Base-by-base conservation (phyloP, 2,329 filamentous ascomycete species). In the Colletotrichum tamarilloi region DNA sequence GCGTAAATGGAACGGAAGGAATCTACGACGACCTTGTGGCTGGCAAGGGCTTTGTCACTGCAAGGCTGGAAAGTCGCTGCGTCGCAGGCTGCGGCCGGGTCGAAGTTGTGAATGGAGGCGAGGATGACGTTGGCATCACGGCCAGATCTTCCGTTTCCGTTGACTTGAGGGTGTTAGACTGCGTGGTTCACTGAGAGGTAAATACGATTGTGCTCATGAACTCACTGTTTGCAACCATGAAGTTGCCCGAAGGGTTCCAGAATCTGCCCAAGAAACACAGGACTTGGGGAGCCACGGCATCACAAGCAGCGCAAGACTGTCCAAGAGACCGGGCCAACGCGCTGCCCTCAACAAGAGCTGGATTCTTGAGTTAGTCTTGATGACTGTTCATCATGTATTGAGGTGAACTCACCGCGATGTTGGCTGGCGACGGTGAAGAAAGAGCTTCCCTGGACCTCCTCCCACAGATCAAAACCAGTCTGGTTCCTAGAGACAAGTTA, bases 391-490 rank as follows among this genome's bases (percentile, higher is more conserved):
- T 49, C 11, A 67, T 16, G 5, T 59, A 30, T 1, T 16, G 26
- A 83, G 79, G 1, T 16, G 1, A 87, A 81, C 74, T 87, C 79
- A 77, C 91, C 87, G 76, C 94, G 90, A 79, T 96, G 91, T 73
- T 93, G 90, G 53, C 89, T 88, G 3, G 91, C 89, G 38, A 91
- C 84, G 1, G 94, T 97, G 82, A 96, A 97, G 85, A 95, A 97
- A 0, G 93, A 95, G 26, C 90, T 92, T 53, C 93, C 93, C 28
- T 86, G 85, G 16, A 95, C 90, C 80, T 97, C 94, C 80, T 97
- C 94, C 94, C 94, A 97, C 3, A 97, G 87, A 80, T 97, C 94
- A 78, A 91, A 97, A 6, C 89, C 88, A 0, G 88, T 89, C 75
- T 86, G 81, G 78, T 89, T 90, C 87, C 84, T 86, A 6, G 1